Conservation (phyloP, 2,329 filamentous ascomycete genomes). For the Penicillium decumbens region DNA sequence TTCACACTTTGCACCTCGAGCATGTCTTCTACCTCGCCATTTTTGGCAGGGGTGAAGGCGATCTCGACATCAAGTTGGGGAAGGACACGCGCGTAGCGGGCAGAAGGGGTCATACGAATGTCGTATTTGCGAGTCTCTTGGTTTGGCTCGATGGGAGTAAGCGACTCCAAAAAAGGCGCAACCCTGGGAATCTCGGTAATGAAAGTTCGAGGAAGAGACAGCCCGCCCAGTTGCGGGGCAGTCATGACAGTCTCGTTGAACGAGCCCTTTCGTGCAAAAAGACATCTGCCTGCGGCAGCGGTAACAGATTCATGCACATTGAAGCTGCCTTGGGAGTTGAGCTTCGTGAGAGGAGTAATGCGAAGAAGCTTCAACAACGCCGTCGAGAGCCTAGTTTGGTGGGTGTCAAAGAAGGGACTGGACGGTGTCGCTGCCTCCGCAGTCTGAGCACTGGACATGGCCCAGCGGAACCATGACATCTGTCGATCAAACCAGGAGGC, state of each 20-base stretch:
- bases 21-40: slow-evolving; percentile 2
- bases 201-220: slow-evolving; percentile 32
- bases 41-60: slow-evolving; percentile 4
- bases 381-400: slow-evolving; percentile 29
- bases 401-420: slow-evolving; percentile 28
- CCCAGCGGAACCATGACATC: slow-evolving; percentile 39
- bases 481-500: slow-evolving; percentile 31
- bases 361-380: slow-evolving; percentile 33
- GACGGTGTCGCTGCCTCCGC: slow-evolving; percentile 12
- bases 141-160: slow-evolving; percentile 17
- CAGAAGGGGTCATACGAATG: slow-evolving; percentile 34
- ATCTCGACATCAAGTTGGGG: slow-evolving; percentile 36
- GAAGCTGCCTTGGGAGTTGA: neutral
- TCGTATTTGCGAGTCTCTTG: slow-evolving; percentile 22
- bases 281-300: slow-evolving; percentile 37
- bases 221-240: slow-evolving; percentile 29
- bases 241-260: slow-evolving; percentile 22
- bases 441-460: slow-evolving; percentile 24
- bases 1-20: slow-evolving; percentile 29
- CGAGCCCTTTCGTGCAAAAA: slow-evolving; percentile 31
- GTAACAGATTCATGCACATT: slow-evolving; percentile 33
- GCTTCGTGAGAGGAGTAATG: slow-evolving; percentile 2
- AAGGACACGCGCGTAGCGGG: slow-evolving; percentile 18
- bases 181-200: slow-evolving; percentile 33
- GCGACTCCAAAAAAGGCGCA: slow-evolving; percentile 29